phyloP scores from a whole-genome alignment of 169 alveolate genomes.

The Plasmodium fragile region DNA sequence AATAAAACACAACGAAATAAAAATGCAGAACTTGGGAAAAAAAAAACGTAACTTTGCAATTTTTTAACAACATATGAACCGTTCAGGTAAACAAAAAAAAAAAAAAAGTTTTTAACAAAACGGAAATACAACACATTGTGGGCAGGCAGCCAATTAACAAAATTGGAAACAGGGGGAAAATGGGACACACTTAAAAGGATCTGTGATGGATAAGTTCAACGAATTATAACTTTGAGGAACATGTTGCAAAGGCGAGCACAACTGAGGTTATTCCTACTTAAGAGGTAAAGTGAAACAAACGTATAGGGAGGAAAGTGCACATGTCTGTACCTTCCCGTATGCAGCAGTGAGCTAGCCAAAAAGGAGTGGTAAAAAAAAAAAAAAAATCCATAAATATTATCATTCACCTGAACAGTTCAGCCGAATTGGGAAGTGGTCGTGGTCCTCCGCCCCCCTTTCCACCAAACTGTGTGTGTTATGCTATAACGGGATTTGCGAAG shows the following conservation, averaged over 20 bases:
- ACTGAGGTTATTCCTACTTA: not conserved
- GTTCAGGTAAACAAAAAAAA: not conserved
- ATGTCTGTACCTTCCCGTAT: not conserved
- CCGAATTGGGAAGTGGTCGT: not conserved
- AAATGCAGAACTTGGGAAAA: not conserved
- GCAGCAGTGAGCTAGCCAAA: not conserved
- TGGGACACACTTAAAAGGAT: not conserved
- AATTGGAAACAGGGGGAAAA: not conserved
- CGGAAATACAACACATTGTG: not conserved
- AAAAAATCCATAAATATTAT: not conserved
- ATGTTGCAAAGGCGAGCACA: not conserved
- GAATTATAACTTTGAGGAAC: not conserved
- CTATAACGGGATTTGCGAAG: not conserved
- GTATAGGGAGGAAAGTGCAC: not conserved
- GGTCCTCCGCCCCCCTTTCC: not conserved
- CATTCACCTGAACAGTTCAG: constrained; percentile 6
- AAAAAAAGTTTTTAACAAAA: not conserved
- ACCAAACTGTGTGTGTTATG: not conserved
- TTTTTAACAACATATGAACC: not conserved
- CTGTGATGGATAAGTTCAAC: not conserved
- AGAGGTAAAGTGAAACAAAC: not conserved
- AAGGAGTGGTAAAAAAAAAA: not conserved
- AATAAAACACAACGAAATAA: not conserved
- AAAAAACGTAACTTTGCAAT: not conserved
- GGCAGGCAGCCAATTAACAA: not conserved